Evolutionary conservation across 2,329 filamentous ascomycete genomes (phyloP).

Genomic region (Fusarium pseudocircinatum): DNA sequence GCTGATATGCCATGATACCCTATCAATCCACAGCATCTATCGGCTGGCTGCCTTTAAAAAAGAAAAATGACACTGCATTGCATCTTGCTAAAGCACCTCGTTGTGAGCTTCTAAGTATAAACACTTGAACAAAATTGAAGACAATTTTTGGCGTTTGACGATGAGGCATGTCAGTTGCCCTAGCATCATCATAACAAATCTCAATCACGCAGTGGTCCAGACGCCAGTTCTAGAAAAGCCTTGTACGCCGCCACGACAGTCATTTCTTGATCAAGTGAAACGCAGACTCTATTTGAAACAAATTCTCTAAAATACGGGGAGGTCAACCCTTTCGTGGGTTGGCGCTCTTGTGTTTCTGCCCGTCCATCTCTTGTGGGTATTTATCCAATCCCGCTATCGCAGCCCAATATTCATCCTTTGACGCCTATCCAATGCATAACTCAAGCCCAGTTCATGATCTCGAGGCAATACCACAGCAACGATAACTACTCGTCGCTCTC

Average conservation of each 20-base stretch:
- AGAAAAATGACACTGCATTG: background rate
- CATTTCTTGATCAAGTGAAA: background rate
- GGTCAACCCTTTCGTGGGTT: background rate
- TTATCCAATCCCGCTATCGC: constrained; percentile 11
- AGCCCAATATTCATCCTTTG: constrained; percentile 23
- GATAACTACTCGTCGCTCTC: constrained; percentile 16
- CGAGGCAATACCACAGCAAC: constrained; percentile 8
- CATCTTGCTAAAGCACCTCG: background rate
- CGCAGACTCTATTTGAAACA: constrained; percentile 8
- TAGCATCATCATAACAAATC: background rate
- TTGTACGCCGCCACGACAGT: background rate
- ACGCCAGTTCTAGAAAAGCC: background rate
- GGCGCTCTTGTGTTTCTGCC: constrained; percentile 8
- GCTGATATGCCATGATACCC: background rate
- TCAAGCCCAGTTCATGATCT: background rate
- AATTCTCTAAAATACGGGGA: constrained; percentile 1
- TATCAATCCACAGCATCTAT: background rate
- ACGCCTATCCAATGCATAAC: constrained; percentile 32
- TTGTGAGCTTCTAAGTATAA: background rate
- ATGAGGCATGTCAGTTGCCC: constrained; percentile 12
- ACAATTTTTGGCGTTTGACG: background rate
- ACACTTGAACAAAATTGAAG: background rate
- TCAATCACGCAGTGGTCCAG: background rate
- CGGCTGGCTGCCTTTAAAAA: background rate
- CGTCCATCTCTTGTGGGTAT: constrained; percentile 32